Evolutionary conservation across 164 flowering plant species (phyloP).

Genomic region (Pachysandra terminalis): DNA sequence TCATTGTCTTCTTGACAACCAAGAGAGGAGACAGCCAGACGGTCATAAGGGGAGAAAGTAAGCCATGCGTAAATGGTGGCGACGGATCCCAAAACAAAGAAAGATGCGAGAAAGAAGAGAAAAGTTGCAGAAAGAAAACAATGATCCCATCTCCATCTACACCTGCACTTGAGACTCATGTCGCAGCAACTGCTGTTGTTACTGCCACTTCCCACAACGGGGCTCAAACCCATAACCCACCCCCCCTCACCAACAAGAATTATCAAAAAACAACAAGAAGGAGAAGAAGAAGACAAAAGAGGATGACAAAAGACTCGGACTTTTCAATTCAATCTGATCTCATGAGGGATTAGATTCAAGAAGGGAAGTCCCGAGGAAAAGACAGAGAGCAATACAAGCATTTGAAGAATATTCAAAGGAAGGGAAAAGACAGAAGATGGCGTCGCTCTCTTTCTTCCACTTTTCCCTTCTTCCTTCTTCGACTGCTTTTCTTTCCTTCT

Average conservation of each 20-base stretch:
- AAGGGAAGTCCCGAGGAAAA: no score
- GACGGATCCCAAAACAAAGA: slow-evolving; percentile 34
- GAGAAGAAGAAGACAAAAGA: no score
- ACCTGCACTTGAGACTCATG: slow-evolving; percentile 43
- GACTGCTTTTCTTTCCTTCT: no score
- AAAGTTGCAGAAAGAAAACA: slow-evolving; percentile 34
- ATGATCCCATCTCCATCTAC: slow-evolving; percentile 40
- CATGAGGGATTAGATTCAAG: no score
- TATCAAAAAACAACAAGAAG: no score
- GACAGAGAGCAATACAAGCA: no score
- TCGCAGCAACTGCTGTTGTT: slow-evolving; percentile 23
- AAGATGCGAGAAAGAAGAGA: slow-evolving; percentile 32
- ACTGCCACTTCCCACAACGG: not conserved
- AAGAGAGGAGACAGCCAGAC: slow-evolving; percentile 18
- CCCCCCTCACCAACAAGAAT: not conserved
- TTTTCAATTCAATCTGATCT: no score
- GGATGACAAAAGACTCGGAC: no score
- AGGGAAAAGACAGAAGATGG: no score
- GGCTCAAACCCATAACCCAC: slow-evolving; percentile 20
- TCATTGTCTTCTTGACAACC: slow-evolving; percentile 78
- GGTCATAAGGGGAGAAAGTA: slow-evolving; percentile 25
- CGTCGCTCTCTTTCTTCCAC: no score
- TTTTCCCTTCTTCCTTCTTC: no score
- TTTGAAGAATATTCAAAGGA: no score
- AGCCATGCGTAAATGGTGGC: slow-evolving; percentile 48